Base-by-base conservation (phyloP, 306 rosid genomes). In the Quercus aquifolioides region DNA sequence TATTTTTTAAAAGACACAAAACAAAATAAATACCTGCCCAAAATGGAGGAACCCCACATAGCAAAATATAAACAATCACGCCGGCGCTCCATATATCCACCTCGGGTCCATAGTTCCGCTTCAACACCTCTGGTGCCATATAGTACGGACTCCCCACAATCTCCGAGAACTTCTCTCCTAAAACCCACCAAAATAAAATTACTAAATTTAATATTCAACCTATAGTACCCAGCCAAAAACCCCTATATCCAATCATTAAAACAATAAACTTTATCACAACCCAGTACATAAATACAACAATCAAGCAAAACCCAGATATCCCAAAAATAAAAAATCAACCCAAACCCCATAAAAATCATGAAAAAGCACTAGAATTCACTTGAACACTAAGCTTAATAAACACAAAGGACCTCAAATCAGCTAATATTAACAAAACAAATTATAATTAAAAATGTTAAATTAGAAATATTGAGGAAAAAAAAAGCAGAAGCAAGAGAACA, bases 111-210 rank as follows among this genome's bases (percentile, higher is more conserved):
- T 93, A 93, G 58, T 85, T 89, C 84, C 94, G 75, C 81, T 83
- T 93, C 94, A 93, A 81, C 19, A 93, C 97, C 89, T 91, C 97
- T 0, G 97, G 97, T 1, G 97, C 97, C 97, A 93, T 93, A 69
- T 93, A 93, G 63, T 93, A 93, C 41, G 96, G 96, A 85, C 97
- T 93, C 80, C 97, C 97, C 30, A 93, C 97, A 78, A 93, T 93
- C 91, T 93, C 96, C 18, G 86, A 79, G 84, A 93, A 93, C 79
- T 56, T 91, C 87, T 91, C 87, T 52, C 96, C 97, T 93, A 25
- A 69, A 74, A 12, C 59, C 72, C 7, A 60, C 73, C 73, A 13
- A 35, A 73, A 54, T 14, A 62, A 52, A n/a, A 67, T 2, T 17
- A 10, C 71, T 9, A 5, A 54, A 73, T 62, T 55, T 23, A 38